Conservation (phyloP, 2,329 filamentous ascomycete species). For the Thelonectria rubi region DNA sequence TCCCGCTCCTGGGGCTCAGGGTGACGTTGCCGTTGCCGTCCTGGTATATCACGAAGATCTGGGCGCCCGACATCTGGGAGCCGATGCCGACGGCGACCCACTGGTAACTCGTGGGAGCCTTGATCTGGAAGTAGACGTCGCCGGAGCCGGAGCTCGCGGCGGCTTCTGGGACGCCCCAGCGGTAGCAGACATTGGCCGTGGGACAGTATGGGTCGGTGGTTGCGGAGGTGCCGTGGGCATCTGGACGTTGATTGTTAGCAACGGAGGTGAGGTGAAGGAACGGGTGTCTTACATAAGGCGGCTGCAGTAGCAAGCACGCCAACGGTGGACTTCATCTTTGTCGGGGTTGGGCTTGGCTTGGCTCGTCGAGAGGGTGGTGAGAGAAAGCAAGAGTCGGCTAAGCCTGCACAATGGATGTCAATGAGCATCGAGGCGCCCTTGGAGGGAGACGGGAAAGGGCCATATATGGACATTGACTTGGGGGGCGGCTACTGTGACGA, state of each 20-base stretch:
- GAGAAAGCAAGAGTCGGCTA: background rate
- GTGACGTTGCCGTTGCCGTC: conserved; percentile 68
- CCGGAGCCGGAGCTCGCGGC: conserved; percentile 59
- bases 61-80: conserved; percentile 60
- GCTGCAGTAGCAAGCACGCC: conserved; percentile 27
- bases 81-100: conserved; percentile 71
- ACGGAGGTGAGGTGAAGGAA: background rate
- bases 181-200: conserved; percentile 59
- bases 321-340: conserved; percentile 34
- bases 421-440: background rate
- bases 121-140: conserved; percentile 69
- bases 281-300: conserved; percentile 34
- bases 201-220: conserved; percentile 53
- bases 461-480: conserved; percentile 15
- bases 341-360: background rate
- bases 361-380: background rate
- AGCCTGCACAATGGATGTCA: background rate
- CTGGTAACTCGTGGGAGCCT: conserved; percentile 59
- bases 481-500: conserved; percentile 11
- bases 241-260: conserved; percentile 25
- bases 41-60: conserved; percentile 71
- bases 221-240: conserved; percentile 34
- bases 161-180: conserved; percentile 62
- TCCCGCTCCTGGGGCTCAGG: conserved; percentile 63
- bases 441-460: conserved; percentile 4